These are phyloP conservation scores for Zygoascus hellenicus DNA, from an alignment of 1,139 yeast genomes.

Conservation along the genomic window DNA sequence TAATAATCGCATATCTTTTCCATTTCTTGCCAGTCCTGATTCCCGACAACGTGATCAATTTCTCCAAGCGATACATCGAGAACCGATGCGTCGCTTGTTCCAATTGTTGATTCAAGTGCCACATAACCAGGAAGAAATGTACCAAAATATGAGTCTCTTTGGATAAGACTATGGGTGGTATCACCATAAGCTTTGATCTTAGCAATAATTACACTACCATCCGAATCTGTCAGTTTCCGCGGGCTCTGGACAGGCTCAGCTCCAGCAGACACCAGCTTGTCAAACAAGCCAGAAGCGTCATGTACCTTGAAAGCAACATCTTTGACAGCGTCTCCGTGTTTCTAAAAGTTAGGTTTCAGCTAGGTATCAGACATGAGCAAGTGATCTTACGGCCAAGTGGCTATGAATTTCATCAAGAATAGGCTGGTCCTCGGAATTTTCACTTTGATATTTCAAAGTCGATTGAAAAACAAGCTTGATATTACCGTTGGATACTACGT, in stretches of 20 bases:
- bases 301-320: slow-evolving; percentile 62
- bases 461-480: slow-evolving; percentile 46
- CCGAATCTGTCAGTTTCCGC: slow-evolving; percentile 35
- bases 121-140: slow-evolving; percentile 55
- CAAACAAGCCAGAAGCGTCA: slow-evolving; percentile 42
- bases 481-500: slow-evolving; percentile 58
- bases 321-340: slow-evolving; percentile 73
- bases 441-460: slow-evolving; percentile 33
- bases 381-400: slow-evolving; percentile 26
- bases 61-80: slow-evolving; percentile 34
- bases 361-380: no score
- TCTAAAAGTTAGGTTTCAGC: slow-evolving; percentile 12
- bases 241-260: slow-evolving; percentile 50
- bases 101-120: slow-evolving; percentile 14
- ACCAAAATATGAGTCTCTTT: slow-evolving; percentile 37
- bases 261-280: slow-evolving; percentile 48
- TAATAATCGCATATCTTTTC: slow-evolving; percentile 52
- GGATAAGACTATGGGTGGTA: slow-evolving; percentile 61
- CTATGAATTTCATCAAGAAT: slow-evolving; percentile 38
- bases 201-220: slow-evolving; percentile 52
- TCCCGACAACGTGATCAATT: slow-evolving; percentile 78
- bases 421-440: slow-evolving; percentile 25
- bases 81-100: slow-evolving; percentile 25
- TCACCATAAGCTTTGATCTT: slow-evolving; percentile 57
- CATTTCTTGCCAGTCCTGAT: slow-evolving; percentile 68